These are phyloP conservation scores for Cylindrotheca closterium DNA, from an alignment of 108 stramenopile genomes.

Conservation along the genomic window DNA sequence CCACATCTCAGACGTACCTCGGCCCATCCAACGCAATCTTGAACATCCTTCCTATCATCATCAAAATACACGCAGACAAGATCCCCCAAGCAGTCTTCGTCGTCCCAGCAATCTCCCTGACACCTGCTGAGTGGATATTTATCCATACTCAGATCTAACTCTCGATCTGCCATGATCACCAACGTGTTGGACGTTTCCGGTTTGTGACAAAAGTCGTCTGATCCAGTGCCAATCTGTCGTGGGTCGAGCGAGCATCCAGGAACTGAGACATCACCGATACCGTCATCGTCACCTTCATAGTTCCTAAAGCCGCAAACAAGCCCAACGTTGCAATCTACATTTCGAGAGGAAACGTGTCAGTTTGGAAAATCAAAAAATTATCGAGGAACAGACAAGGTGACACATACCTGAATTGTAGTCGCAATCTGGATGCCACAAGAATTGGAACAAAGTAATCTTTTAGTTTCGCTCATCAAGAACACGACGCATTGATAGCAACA, in stretches of 20 bases:
- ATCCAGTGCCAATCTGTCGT: not conserved
- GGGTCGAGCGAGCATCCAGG: not conserved
- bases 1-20: no score
- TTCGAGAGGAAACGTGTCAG: not conserved
- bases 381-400: no score
- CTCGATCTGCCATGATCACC: not conserved
- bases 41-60: no score
- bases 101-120: not conserved
- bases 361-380: no score
- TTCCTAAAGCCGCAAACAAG: not conserved
- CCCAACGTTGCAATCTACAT: not conserved
- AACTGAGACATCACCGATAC: not conserved
- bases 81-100: not conserved
- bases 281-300: not conserved
- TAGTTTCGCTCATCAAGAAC: no score
- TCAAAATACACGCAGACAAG: no score
- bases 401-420: no score
- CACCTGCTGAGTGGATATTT: not conserved
- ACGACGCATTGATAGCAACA: no score
- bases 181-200: not conserved
- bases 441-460: no score
- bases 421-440: no score
- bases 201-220: not conserved
- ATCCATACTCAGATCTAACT: not conserved
- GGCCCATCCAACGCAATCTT: no score